phyloP scores from a whole-genome alignment of 2,329 filamentous ascomycete genomes.

The Delphinella strobiligena region DNA sequence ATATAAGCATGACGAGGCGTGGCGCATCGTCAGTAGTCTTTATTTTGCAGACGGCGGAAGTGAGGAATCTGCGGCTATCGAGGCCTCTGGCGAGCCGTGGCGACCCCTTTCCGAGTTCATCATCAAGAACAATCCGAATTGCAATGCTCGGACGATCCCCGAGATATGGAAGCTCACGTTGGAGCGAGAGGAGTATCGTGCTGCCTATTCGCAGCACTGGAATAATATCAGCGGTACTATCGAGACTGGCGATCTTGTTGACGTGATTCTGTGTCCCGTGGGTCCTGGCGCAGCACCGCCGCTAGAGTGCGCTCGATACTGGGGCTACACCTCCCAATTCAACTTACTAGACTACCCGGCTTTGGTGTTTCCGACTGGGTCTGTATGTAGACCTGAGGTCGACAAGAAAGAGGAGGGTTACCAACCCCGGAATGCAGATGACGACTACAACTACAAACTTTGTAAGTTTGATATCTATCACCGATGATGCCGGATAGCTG shows the following conservation, averaged over 20 bases:
- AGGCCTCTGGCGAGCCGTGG: conserved; percentile 44
- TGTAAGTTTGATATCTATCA: too few species aligned
- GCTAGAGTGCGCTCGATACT: conserved; percentile 43
- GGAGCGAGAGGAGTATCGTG: conserved; percentile 32
- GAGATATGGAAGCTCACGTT: conserved; percentile 21
- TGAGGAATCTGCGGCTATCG: conserved; percentile 39
- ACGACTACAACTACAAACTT: conserved; percentile 35
- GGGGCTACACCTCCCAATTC: conserved; percentile 47
- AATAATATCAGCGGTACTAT: conserved; percentile 56
- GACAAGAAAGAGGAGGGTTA: conserved; percentile 29
- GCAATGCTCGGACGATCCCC: conserved; percentile 10
- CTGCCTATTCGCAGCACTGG: conserved; percentile 25
- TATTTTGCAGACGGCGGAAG: conserved; percentile 51
- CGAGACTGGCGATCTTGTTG: conserved; percentile 50
- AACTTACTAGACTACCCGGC: conserved; percentile 37
- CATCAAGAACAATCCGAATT: conserved; percentile 40
- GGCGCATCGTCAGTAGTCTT: conserved; percentile 33
- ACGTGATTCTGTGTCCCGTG: conserved; percentile 51
- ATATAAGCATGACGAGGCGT: conserved; percentile 37
- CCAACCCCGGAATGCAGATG: conserved; percentile 31
- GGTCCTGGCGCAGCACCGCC: conserved; percentile 44
- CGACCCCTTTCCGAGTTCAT: conserved; percentile 49
- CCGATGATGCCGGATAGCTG: too few species aligned
- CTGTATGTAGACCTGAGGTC: conserved; percentile 26
- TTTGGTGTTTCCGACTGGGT: conserved; percentile 16